Base-by-base conservation (phyloP, 176 grass and related monocot species). In the Carex pumila region DNA sequence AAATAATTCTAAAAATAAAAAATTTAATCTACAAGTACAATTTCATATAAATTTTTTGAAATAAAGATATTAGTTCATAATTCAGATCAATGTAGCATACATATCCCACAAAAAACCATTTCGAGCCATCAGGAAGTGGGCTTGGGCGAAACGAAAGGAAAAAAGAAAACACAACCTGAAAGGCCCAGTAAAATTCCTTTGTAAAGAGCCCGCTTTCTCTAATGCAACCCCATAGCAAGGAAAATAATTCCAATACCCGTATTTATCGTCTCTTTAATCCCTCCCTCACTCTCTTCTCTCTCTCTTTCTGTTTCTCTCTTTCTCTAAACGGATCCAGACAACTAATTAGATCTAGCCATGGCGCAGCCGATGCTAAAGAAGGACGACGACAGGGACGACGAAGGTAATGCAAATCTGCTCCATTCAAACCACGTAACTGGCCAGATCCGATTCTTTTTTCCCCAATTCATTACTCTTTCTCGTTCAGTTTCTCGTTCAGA, bases 331-430 rank as follows among this genome's bases (percentile, higher is more conserved):
- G 57, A 63, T 81, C 79, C 81, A 22, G 66, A 7, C 18, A 47
- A 32, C 45, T 45, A 68, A 25, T 29, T 31, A 57, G 53, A 81
- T 65, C 81, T 65, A 58, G 82, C 84, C 87, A 99, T 99, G 97
- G 89, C 93, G 72, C 93, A 99, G 84, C 91, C 88, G 81, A 88
- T 96, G 61, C 85, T 94, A 59, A 99, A 99, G 93, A 99, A 99
- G 88, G 97, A 99, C 85, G 97, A 99, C 70, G 97, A 99, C 76
- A 69, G 85, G 66, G 97, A 99, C 70, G 93, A 99, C 71, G 97
- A 99, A 96, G 93, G 97, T 96, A 81, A 19, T 74, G 53, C 30
- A 15, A 85, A n/a, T 47, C 37, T 5, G 0, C 47, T 13, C 22
- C 65, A 45, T 47, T 65, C 66, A 29, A 1, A 15, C 37, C 59